Conservation (phyloP, 2,329 filamentous ascomycete species). For the Cercospora zeae-maydis region DNA sequence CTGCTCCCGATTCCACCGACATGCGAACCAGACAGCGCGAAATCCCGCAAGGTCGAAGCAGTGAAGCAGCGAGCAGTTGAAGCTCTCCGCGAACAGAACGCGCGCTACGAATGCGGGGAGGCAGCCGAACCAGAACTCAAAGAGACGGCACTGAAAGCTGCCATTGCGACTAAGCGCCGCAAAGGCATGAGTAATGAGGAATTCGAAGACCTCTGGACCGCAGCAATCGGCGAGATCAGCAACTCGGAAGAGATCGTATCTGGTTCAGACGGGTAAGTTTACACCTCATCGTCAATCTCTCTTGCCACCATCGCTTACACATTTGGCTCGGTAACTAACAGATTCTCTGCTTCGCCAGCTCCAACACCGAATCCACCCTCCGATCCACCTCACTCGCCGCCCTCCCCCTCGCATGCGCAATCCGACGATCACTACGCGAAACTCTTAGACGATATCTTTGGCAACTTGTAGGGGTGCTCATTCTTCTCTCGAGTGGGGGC, state of each 20-base stretch:
- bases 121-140: slow-evolving; percentile 63
- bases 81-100: slow-evolving; percentile 76
- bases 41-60: slow-evolving; percentile 77
- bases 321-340: slow-evolving; percentile 66
- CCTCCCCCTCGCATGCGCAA: slow-evolving; percentile 78
- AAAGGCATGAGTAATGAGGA: slow-evolving; percentile 82
- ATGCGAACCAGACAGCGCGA: slow-evolving; percentile 92
- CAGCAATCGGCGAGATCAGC: slow-evolving; percentile 69
- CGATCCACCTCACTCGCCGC: slow-evolving; percentile 85
- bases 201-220: slow-evolving; percentile 83
- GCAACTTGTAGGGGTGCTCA: slow-evolving; percentile 67
- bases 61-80: slow-evolving; percentile 87
- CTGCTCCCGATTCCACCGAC: slow-evolving; percentile 81
- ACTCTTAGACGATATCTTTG: slow-evolving; percentile 83
- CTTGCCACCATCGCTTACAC: slow-evolving; percentile 19
- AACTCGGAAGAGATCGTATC: slow-evolving; percentile 58
- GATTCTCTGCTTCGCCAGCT: slow-evolving; percentile 66
- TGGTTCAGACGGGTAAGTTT: slow-evolving; percentile 57
- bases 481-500: slow-evolving; percentile 46
- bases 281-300: slow-evolving; percentile 12
- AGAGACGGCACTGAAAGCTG: slow-evolving; percentile 69
- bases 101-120: slow-evolving; percentile 86
- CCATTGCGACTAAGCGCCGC: slow-evolving; percentile 70
- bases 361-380: slow-evolving; percentile 54
- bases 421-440: slow-evolving; percentile 74